Base-by-base conservation (phyloP, 495 filamentous ascomycete genomes). In the Trypethelium eluteriae region DNA sequence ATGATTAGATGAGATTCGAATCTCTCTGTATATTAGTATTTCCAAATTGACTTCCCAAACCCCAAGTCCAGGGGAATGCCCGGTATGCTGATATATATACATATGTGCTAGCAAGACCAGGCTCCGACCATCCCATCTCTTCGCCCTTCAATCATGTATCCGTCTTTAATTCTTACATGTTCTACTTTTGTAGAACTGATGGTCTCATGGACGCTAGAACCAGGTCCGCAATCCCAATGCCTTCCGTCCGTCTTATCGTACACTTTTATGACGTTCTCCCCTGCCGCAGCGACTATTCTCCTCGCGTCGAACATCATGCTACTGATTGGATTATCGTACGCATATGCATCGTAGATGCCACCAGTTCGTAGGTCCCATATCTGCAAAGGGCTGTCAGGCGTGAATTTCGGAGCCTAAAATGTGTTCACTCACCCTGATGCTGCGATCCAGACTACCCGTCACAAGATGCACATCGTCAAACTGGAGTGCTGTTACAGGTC, bases 361-460 rank as follows among this genome's bases (percentile, higher is more conserved):
- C 94, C 94, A 14, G 89, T 99, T 49, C 94, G 89, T 53, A 99
- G 87, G 79, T 99, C 94, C 94, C 94, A 99, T 74, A 99, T 97
- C 94, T 98, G 62, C 65, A 65, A 66, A 62, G 38, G 16, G 14
- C 38, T 50, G 9, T 25, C 53, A 49, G 46, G 35, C 64, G 64
- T 2, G 50, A 44, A 63, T 25, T 25, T 0, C 7, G 66, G 25
- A 38, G 11, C 39, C 38, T 18, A 34, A 35, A 59, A 34, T 63
- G 61, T 34, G 11, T 41, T 16, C 46, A 79, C 91, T 83, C 82
- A 98, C 94, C 79, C 94, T 81, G 73, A 98, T 91, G 76, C 93
- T 97, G 67, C 95, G 84, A 76, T 99, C 94, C 68, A 90, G 73
- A 81, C 92, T 96, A 49, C 92, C 95, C 41, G 94, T 98, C 63